Percentiles rank a stretch among this genome's conserved stretches.
phyloP scores from a whole-genome alignment of 2,329 filamentous ascomycete genomes.

The Epichloe coenophiala region DNA sequence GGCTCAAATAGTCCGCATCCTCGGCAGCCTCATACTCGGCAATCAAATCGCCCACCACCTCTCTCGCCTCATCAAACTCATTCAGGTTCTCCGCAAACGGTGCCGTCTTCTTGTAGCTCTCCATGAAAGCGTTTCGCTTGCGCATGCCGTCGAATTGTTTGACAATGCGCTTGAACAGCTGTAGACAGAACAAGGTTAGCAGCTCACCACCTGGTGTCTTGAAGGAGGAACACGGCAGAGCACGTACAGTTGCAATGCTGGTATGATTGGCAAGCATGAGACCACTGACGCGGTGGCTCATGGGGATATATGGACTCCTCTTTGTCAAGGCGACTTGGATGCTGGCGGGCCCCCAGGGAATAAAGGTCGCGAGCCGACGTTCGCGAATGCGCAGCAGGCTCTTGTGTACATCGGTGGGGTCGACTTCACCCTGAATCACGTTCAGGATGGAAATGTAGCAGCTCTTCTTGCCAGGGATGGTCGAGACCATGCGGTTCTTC shows the following conservation, averaged over 20 bases:
- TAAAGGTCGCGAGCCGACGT: conserved; percentile 85
- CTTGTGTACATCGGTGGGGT: conserved; percentile 97
- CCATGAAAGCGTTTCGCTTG: conserved; percentile 93
- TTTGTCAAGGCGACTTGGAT: conserved; percentile 96
- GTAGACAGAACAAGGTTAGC: too few relatives aligned
- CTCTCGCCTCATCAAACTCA: conserved; percentile 89
- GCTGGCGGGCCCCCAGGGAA: conserved; percentile 89
- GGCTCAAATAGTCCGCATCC: conserved; percentile 75
- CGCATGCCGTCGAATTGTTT: conserved; percentile 86
- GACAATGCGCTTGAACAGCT: conserved; percentile 87
- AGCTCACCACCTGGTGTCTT: too few relatives aligned
- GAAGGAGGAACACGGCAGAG: not conserved
- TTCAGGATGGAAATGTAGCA: conserved; percentile 99
- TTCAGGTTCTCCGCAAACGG: conserved; percentile 83
- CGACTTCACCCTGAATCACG: conserved; percentile 96
- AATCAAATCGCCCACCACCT: conserved; percentile 84
- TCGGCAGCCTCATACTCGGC: conserved; percentile 94
- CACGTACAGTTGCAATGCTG: conserved; percentile 71
- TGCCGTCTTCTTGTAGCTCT: conserved; percentile 89
- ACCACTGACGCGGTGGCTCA: conserved; percentile 86
- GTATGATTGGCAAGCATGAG: conserved; percentile 98
- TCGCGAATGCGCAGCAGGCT: conserved; percentile 91
- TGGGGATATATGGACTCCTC: conserved; percentile 89
- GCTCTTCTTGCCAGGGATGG: conserved; percentile 86
- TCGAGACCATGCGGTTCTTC: conserved; percentile 98